Percentiles rank a stretch among this genome's conserved stretches.
phyloP scores from a whole-genome alignment of 2,329 filamentous ascomycete species.

The Sporothrix protearum region DNA sequence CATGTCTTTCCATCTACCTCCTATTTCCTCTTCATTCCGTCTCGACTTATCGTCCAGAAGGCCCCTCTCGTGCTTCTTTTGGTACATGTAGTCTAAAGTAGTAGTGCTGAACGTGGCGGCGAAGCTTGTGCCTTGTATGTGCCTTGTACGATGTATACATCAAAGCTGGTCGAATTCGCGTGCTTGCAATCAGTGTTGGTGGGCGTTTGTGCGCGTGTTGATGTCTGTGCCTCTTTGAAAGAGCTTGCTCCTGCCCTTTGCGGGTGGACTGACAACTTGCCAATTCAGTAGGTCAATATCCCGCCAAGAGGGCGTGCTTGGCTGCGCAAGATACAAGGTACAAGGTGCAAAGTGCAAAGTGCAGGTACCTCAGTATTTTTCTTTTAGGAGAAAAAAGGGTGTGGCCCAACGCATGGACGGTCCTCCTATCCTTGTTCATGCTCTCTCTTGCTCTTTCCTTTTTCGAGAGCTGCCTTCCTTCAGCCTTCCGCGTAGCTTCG shows the following conservation, averaged over 20 bases:
- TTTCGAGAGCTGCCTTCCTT: neutral
- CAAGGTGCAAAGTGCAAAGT: neutral
- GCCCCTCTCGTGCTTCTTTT: neutral
- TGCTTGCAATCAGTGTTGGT: no score
- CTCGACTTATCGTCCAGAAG: neutral
- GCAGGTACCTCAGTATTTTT: neutral
- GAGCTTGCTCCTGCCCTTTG: neutral
- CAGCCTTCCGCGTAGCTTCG: neutral
- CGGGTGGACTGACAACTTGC: neutral
- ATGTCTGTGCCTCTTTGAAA: neutral
- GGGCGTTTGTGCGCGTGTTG: neutral
- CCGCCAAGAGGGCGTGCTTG: neutral
- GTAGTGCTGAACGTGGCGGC: neutral
- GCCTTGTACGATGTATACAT: no score
- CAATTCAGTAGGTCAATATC: conserved; percentile 3
- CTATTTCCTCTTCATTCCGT: no score
- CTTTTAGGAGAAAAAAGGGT: neutral
- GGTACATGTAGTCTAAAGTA: neutral
- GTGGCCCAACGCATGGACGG: conserved; percentile 8
- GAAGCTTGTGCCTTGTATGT: neutral
- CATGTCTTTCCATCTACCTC: neutral
- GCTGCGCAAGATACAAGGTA: neutral
- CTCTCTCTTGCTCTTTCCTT: conserved; percentile 7
- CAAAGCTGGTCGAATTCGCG: neutral
- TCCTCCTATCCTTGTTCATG: conserved; percentile 9